Conservation (phyloP, 1,139 yeast species). For the Pneumocystis sp. region DNA sequence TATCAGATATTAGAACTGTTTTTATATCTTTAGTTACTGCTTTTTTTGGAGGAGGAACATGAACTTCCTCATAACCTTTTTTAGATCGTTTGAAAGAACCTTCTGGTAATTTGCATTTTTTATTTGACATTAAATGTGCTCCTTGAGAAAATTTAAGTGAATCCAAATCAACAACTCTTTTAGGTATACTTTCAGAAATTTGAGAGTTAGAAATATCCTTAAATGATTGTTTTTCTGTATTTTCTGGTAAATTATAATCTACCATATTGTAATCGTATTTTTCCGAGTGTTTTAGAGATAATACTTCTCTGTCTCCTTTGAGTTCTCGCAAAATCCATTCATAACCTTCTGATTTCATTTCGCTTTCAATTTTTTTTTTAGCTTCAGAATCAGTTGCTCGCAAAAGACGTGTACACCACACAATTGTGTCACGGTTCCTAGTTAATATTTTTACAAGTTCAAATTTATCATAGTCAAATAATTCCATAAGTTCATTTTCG, state of each 20-base stretch:
- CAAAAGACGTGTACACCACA: slow-evolving; percentile 38
- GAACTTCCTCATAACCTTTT: slow-evolving; percentile 69
- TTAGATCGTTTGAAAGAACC: slow-evolving; percentile 70
- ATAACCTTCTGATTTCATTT: slow-evolving; percentile 26
- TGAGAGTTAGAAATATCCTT: slow-evolving; percentile 11
- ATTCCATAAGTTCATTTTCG: slow-evolving; percentile 38
- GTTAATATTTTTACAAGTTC: slow-evolving; percentile 37
- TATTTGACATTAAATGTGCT: slow-evolving; percentile 47
- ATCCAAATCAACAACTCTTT: slow-evolving; percentile 39
- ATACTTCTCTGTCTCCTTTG: slow-evolving; percentile 15
- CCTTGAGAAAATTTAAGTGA: slow-evolving; percentile 58
- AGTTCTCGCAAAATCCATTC: slow-evolving; percentile 22
- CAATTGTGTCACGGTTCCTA: slow-evolving; percentile 38
- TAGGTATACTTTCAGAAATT: slow-evolving; percentile 17
- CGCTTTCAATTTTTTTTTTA: slow-evolving; percentile 22
- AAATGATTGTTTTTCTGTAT: slow-evolving; percentile 12
- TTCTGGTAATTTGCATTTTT: slow-evolving; percentile 59
- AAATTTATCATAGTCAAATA: slow-evolving; percentile 36
- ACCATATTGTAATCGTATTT: slow-evolving; percentile 12
- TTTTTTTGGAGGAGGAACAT: slow-evolving; percentile 60
- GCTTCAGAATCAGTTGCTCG: slow-evolving; percentile 28
- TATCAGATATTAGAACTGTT: slow-evolving; percentile 6
- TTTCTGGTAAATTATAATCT: slow-evolving; percentile 16
- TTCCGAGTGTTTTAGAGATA: not conserved
- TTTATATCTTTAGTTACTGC: slow-evolving; percentile 31